Conservation (phyloP, 2,329 filamentous ascomycete genomes). For the Claviceps spartinae region DNA sequence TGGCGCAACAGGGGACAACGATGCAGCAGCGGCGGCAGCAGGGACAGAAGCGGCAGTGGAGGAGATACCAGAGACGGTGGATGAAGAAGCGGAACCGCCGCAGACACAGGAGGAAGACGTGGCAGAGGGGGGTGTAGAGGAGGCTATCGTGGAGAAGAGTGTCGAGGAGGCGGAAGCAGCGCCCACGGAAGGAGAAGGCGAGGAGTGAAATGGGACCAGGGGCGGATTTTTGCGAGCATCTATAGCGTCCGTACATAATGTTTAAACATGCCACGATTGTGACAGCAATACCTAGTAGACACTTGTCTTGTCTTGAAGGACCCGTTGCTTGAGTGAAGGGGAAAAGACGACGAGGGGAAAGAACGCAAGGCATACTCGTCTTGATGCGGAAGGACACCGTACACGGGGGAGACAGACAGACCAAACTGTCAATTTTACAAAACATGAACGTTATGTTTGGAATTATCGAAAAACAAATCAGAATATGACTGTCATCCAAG, state of each 20-base stretch:
- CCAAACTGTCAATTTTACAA: too few relatives aligned
- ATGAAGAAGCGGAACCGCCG: constrained; percentile 5
- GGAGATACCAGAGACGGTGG: constrained; percentile 5
- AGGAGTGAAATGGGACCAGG: neutral
- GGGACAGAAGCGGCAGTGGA: neutral
- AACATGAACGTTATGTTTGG: too few relatives aligned
- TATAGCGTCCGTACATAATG: constrained; percentile 23
- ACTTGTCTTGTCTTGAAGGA: neutral
- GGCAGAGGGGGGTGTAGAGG: constrained; percentile 5
- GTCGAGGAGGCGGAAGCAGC: neutral
- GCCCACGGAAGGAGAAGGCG: neutral
- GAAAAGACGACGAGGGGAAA: neutral
- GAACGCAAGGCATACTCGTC: neutral
- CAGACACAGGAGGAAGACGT: neutral
- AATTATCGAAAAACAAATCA: too few relatives aligned
- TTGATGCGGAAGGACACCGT: neutral
- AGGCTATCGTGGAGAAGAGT: constrained; percentile 3
- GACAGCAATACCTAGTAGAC: neutral
- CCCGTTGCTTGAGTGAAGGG: neutral
- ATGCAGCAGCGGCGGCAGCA: too few relatives aligned
- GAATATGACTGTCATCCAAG: too few relatives aligned
- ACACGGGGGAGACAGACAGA: too few relatives aligned
- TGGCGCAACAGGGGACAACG: constrained; percentile 7
- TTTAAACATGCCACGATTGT: constrained; percentile 14
- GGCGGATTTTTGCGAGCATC: neutral